These are phyloP conservation scores for Cenococcum geophilum DNA, from an alignment of 495 filamentous ascomycete genomes.

Conservation along the genomic window DNA sequence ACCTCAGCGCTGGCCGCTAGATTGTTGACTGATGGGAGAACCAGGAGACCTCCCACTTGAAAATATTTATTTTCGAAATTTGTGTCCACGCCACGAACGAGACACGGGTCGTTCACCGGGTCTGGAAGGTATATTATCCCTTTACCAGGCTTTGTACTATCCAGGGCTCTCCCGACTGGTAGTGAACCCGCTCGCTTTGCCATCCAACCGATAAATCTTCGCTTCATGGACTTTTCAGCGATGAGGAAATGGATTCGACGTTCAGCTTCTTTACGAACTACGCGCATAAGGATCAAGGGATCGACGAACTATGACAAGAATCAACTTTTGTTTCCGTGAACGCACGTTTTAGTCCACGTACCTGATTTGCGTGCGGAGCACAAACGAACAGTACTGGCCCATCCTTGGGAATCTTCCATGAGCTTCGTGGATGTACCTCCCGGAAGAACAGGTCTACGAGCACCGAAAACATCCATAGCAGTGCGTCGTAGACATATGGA, in stretches of 20 bases:
- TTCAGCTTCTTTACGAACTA: constrained; percentile 73
- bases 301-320: constrained; percentile 69
- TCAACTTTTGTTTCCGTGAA: neutral
- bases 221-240: constrained; percentile 85
- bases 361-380: constrained; percentile 98
- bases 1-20: constrained; percentile 73
- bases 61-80: constrained; percentile 70
- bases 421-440: constrained; percentile 88
- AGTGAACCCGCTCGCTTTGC: constrained; percentile 77
- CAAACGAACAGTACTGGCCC: constrained; percentile 94
- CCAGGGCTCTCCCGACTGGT: constrained; percentile 82
- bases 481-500: constrained; percentile 57
- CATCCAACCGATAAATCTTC: constrained; percentile 77
- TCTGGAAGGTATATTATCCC: constrained; percentile 91
- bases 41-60: constrained; percentile 73
- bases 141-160: constrained; percentile 69
- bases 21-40: constrained; percentile 77
- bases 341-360: constrained; percentile 36
- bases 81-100: constrained; percentile 79
- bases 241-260: constrained; percentile 88
- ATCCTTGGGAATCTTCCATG: constrained; percentile 82
- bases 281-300: constrained; percentile 86
- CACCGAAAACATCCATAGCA: constrained; percentile 77
- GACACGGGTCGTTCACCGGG: constrained; percentile 72
- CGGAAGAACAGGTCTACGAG: constrained; percentile 94